phyloP scores from a whole-genome alignment of 768 basidiomycete genomes.

The Amyloporia xantha region DNA sequence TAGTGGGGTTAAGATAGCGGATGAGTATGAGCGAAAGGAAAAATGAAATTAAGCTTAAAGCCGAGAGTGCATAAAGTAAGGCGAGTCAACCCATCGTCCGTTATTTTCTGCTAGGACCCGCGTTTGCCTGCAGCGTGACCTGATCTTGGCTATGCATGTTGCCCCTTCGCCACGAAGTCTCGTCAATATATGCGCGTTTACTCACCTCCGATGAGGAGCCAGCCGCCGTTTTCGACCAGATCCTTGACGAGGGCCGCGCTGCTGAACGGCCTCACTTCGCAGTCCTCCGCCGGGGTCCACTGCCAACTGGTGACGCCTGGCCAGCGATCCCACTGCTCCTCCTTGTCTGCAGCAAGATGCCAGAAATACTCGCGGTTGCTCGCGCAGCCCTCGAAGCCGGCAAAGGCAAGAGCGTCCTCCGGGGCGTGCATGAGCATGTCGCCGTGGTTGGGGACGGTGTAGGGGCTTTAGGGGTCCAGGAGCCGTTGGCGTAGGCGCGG shows the following conservation, averaged over 20 bases:
- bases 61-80: too few species aligned
- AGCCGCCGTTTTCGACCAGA: constrained; percentile 63
- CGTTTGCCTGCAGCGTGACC: too few species aligned
- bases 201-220: constrained; percentile 60
- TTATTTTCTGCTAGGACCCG: too few species aligned
- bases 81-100: too few species aligned
- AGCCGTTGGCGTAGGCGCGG: constrained; percentile 28
- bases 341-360: constrained; percentile 53
- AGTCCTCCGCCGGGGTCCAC: constrained; percentile 45
- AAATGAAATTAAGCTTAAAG: too few species aligned
- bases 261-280: constrained; percentile 36
- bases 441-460: constrained; percentile 13
- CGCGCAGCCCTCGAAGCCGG: constrained; percentile 58
- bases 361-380: constrained; percentile 54
- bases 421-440: constrained; percentile 15
- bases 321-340: constrained; percentile 44
- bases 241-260: constrained; percentile 42
- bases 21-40: too few species aligned
- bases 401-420: constrained; percentile 42
- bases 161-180: too few species aligned
- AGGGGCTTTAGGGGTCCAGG: constrained; percentile 38
- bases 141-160: too few species aligned
- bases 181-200: too few species aligned
- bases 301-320: constrained; percentile 44
- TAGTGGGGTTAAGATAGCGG: neutral